A percentile compares a stretch with the other conserved stretches of the same genome.
These are phyloP conservation scores for Schizosaccharomyces octosporus DNA, from an alignment of 805 yeast genomes.

Conservation along the genomic window DNA sequence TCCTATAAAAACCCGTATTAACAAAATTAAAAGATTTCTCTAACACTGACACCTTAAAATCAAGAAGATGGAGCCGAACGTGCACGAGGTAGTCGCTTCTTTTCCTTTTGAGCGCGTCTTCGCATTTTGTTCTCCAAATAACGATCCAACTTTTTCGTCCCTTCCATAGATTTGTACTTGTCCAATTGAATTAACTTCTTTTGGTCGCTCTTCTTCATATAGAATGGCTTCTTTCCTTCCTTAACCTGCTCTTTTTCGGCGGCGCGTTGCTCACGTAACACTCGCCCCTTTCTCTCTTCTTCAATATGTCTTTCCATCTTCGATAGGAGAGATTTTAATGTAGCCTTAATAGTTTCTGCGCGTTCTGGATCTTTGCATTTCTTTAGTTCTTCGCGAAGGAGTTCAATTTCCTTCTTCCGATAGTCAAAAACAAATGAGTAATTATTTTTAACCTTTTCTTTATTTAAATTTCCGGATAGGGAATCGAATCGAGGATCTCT, in stretches of 20 bases:
- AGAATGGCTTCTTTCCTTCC: constrained; percentile 41
- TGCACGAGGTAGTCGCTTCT: constrained; percentile 7
- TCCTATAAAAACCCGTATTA: no score
- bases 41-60: not conserved
- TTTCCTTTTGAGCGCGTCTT: constrained; percentile 18
- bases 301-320: constrained; percentile 41
- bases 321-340: constrained; percentile 18
- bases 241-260: constrained; percentile 57
- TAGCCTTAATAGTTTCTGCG: constrained; percentile 13
- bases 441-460: constrained; percentile 39
- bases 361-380: constrained; percentile 23
- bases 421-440: constrained; percentile 74
- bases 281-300: constrained; percentile 48
- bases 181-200: constrained; percentile 16
- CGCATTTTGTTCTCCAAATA: constrained; percentile 15
- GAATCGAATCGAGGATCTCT: constrained; percentile 78
- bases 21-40: not conserved
- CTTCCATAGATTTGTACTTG: constrained; percentile 15
- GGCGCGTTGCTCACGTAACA: constrained; percentile 41
- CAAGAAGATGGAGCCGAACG: not conserved
- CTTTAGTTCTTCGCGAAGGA: constrained; percentile 23
- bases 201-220: constrained; percentile 15
- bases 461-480: constrained; percentile 65
- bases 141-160: constrained; percentile 12
- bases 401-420: constrained; percentile 43